Evolutionary conservation across 805 yeast genomes (phyloP).

Genomic region (Saccharomycopsis synnaedendra): DNA sequence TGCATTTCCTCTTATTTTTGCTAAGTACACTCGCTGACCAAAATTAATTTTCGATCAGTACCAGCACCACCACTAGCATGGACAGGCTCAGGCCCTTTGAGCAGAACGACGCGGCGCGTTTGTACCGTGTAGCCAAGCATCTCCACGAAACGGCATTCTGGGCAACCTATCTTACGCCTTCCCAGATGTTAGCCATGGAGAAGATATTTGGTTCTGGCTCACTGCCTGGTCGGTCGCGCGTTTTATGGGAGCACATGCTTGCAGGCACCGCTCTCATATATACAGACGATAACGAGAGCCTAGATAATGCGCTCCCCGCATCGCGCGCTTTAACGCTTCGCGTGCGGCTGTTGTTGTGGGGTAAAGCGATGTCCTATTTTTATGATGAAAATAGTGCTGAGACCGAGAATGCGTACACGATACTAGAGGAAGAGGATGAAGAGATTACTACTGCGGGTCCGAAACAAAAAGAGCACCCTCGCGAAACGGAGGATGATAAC

Average conservation of each 20-base stretch:
- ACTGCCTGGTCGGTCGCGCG: background rate
- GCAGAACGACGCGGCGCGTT: conserved; percentile 19
- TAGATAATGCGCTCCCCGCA: conserved; percentile 1
- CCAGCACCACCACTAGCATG: conserved; percentile 2
- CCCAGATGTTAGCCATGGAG: conserved; percentile 15
- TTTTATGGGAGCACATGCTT: conserved; percentile 7
- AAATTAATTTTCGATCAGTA: too few relatives aligned
- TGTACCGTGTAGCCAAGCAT: conserved; percentile 19
- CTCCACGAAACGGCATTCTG: conserved; percentile 15
- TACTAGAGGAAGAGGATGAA: conserved; percentile 14
- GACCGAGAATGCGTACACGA: conserved; percentile 1
- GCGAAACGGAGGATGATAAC: conserved; percentile 8
- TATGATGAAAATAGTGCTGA: conserved; percentile 1
- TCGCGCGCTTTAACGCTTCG: conserved; percentile 9
- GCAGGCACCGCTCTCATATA: conserved; percentile 31
- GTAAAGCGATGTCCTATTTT: conserved; percentile 13
- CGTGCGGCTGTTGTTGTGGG: conserved; percentile 14
- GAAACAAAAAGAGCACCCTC: background rate
- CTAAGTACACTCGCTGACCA: too few relatives aligned
- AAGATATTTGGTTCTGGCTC: conserved; percentile 7
- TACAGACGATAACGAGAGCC: conserved; percentile 23
- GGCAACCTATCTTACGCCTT: conserved; percentile 10
- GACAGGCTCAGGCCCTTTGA: conserved; percentile 20
- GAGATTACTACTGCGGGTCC: background rate
- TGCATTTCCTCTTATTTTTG: too few relatives aligned